A percentile compares a stretch with the other conserved stretches of the same genome.
Evolutionary conservation across 345 rosid species (phyloP).

Genomic region (Populus nigra): DNA sequence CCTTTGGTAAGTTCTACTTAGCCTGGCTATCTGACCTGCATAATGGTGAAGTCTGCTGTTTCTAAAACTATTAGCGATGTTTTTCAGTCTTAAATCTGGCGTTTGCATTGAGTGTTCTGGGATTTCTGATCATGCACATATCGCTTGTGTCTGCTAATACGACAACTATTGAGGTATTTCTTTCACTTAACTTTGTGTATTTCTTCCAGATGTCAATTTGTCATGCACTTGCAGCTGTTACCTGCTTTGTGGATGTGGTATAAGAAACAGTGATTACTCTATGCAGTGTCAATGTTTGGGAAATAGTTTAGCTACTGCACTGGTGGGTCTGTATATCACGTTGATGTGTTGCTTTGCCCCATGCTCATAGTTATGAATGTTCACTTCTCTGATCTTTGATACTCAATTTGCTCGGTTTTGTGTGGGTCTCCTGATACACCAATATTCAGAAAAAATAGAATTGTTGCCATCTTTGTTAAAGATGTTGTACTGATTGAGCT

Average conservation of each 20-base stretch:
- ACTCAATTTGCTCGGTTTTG: not conserved
- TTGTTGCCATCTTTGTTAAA: not conserved
- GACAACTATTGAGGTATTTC: constrained; percentile 87
- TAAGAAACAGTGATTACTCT: not conserved
- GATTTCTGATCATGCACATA: constrained; percentile 91
- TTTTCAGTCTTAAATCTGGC: constrained; percentile 84
- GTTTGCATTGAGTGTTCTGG: constrained; percentile 89
- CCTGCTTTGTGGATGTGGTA: not conserved
- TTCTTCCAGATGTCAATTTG: not conserved
- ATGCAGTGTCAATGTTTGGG: not conserved
- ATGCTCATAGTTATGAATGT: not conserved
- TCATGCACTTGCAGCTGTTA: not conserved
- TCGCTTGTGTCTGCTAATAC: constrained; percentile 82
- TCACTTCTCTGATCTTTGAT: not conserved
- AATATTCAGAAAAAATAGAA: not conserved
- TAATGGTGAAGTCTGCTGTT: not conserved
- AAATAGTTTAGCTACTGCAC: not conserved
- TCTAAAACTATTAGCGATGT: constrained; percentile 18
- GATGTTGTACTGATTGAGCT: constrained; percentile 10
- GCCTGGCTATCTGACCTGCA: not conserved
- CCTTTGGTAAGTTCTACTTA: constrained; percentile 60
- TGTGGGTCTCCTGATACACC: not conserved
- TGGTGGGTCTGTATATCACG: not conserved
- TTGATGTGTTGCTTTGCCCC: not conserved
- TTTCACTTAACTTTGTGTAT: not conserved